Percentiles rank a stretch among this genome's conserved stretches.
Evolutionary conservation across 2,329 filamentous ascomycete species (phyloP).

Genomic region (Aspergillus piperis): DNA sequence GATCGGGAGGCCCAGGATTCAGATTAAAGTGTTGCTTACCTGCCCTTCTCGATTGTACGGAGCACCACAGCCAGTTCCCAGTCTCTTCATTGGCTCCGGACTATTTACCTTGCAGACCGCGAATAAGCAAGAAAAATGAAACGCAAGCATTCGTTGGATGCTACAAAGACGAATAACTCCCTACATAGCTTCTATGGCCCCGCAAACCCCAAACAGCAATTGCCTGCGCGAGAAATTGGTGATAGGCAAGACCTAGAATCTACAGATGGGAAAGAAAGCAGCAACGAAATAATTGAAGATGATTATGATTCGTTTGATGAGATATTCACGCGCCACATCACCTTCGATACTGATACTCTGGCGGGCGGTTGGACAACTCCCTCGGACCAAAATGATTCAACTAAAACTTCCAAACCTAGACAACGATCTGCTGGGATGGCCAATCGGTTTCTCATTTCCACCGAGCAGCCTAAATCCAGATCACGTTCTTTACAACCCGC

Average conservation of each 20-base stretch:
- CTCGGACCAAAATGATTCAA: conserved; percentile 5
- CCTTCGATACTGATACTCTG: conserved; percentile 21
- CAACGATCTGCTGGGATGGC: too few species aligned
- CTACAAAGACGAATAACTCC: conserved; percentile 22
- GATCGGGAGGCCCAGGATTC: not conserved
- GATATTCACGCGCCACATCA: conserved; percentile 37
- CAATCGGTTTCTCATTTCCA: too few species aligned
- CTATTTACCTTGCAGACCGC: not conserved
- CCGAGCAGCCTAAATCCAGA: too few species aligned
- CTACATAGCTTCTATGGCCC: conserved; percentile 46
- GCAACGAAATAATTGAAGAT: conserved; percentile 43
- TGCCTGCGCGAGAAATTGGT: conserved; percentile 33
- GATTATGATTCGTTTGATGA: conserved; percentile 44
- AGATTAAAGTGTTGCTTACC: not conserved
- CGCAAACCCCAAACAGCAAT: conserved; percentile 42
- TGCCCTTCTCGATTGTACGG: not conserved
- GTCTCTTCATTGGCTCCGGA: not conserved
- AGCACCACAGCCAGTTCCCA: too few species aligned
- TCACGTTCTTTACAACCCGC: conserved; percentile 14
- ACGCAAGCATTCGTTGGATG: not conserved
- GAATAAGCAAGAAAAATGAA: not conserved
- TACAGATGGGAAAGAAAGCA: conserved; percentile 13
- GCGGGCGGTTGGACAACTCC: conserved; percentile 5
- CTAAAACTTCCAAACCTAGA: not conserved
- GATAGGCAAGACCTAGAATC: not conserved